A percentile compares a stretch with the other conserved stretches of the same genome.
Conservation (phyloP, 805 yeast genomes). For the Starmerella stellata region DNA sequence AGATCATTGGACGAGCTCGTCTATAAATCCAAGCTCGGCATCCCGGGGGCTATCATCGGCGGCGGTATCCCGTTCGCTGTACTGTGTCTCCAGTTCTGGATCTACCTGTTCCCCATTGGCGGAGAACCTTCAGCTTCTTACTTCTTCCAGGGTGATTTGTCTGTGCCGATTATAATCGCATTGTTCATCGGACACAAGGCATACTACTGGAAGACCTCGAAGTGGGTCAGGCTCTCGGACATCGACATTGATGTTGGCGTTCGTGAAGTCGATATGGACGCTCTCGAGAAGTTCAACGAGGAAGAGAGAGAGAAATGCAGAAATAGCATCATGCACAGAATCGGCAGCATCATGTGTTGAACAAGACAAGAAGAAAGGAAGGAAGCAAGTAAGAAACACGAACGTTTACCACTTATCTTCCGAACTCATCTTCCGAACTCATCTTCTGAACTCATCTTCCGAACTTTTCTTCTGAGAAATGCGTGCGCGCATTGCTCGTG, state of each 20-base stretch:
- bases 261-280: slow-evolving; percentile 38
- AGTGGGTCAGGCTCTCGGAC: slow-evolving; percentile 29
- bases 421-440: too few species aligned
- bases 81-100: slow-evolving; percentile 63
- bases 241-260: slow-evolving; percentile 48
- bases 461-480: too few species aligned
- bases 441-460: too few species aligned
- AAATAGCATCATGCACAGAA: slow-evolving; percentile 18
- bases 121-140: slow-evolving; percentile 7
- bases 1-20: slow-evolving; percentile 50
- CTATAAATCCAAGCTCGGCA: slow-evolving; percentile 50
- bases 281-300: slow-evolving; percentile 33
- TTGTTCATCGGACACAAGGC: slow-evolving; percentile 15
- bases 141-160: slow-evolving; percentile 29
- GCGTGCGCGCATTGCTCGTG: too few species aligned
- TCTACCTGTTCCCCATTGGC: slow-evolving; percentile 55
- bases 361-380: too few species aligned
- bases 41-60: slow-evolving; percentile 51
- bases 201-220: slow-evolving; percentile 22
- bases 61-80: slow-evolving; percentile 38
- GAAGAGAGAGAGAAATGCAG: slow-evolving; percentile 32
- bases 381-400: too few species aligned
- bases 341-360: slow-evolving; percentile 9
- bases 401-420: too few species aligned
- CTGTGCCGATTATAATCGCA: slow-evolving; percentile 23